phyloP scores from a whole-genome alignment of 108 stramenopile species.

The Stephanodiscus minutulus region DNA sequence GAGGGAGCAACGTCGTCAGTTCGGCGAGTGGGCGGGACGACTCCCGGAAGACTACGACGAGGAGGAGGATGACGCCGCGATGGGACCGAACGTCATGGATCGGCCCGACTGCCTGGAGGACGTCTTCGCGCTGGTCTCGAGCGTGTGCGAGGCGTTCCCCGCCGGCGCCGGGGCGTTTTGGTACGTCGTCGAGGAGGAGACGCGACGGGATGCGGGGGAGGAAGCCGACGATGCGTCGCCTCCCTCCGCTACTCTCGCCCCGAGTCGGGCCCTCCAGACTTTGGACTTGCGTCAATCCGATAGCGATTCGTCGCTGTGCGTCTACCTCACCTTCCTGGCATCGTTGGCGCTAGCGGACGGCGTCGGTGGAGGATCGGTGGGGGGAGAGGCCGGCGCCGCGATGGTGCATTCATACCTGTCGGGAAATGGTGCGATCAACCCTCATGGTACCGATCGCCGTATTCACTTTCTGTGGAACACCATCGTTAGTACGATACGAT shows the following conservation, averaged over 20 bases:
- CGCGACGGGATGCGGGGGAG: slow-evolving; percentile 17
- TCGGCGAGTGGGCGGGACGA: slow-evolving; percentile 60
- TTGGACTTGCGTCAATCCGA: slow-evolving; percentile 53
- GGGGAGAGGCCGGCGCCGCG: slow-evolving; percentile 52
- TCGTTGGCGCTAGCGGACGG: slow-evolving; percentile 60
- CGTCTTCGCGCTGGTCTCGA: slow-evolving; percentile 68
- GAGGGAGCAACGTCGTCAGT: slow-evolving; percentile 58
- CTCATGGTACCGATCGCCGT: slow-evolving; percentile 32
- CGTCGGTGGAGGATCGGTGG: neutral
- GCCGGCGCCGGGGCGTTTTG: slow-evolving; percentile 68
- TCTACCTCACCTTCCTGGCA: slow-evolving; percentile 71
- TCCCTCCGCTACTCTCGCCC: slow-evolving; percentile 28
- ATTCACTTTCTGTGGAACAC: slow-evolving; percentile 49
- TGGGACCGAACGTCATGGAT: slow-evolving; percentile 74
- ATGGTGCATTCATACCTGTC: slow-evolving; percentile 55
- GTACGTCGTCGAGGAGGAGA: slow-evolving; percentile 40
- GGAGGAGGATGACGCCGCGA: slow-evolving; percentile 28
- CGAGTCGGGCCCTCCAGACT: slow-evolving; percentile 55
- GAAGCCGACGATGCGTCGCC: slow-evolving; percentile 6
- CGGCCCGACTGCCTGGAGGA: slow-evolving; percentile 88
- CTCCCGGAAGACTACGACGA: slow-evolving; percentile 11
- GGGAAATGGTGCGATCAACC: slow-evolving; percentile 32
- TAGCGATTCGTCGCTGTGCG: slow-evolving; percentile 57
- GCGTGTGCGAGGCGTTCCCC: slow-evolving; percentile 61
- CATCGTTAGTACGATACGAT: slow-evolving; percentile 55